Evolutionary conservation across 2,329 filamentous ascomycete species (phyloP).

Genomic region (Trichoderma arundinaceum): DNA sequence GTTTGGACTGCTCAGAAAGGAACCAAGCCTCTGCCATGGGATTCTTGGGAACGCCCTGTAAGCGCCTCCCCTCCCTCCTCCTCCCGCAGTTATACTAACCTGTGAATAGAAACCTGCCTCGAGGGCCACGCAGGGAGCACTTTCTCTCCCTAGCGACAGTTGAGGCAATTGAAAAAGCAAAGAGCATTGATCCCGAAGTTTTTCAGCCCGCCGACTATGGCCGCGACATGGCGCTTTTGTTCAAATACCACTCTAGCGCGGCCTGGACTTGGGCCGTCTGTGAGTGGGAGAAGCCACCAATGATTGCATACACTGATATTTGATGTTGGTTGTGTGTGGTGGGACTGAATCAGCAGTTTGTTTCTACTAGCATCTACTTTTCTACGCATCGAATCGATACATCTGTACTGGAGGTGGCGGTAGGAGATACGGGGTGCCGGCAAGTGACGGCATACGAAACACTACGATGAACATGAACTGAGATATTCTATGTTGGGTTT

Average conservation of each 20-base stretch:
- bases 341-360: not conserved
- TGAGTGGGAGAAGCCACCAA: constrained; percentile 42
- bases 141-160: constrained; percentile 64
- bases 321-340: not conserved
- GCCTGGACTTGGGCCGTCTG: constrained; percentile 48
- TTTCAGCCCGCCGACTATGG: constrained; percentile 49
- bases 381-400: not conserved
- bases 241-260: constrained; percentile 47
- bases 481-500: not conserved
- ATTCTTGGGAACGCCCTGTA: constrained; percentile 68
- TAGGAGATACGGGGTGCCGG: too few relatives aligned
- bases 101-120: constrained; percentile 40
- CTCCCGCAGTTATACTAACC: not conserved
- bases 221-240: constrained; percentile 41
- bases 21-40: constrained; percentile 69
- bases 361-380: too few relatives aligned
- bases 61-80: constrained; percentile 37
- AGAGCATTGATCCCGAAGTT: constrained; percentile 40
- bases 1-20: constrained; percentile 65
- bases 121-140: constrained; percentile 52
- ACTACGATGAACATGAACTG: not conserved
- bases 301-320: constrained; percentile 47
- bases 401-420: too few relatives aligned
- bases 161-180: constrained; percentile 57
- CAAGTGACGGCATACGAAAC: not conserved